Conservation (phyloP, 202 grass and related monocot species). For the Setaria viridis region DNA sequence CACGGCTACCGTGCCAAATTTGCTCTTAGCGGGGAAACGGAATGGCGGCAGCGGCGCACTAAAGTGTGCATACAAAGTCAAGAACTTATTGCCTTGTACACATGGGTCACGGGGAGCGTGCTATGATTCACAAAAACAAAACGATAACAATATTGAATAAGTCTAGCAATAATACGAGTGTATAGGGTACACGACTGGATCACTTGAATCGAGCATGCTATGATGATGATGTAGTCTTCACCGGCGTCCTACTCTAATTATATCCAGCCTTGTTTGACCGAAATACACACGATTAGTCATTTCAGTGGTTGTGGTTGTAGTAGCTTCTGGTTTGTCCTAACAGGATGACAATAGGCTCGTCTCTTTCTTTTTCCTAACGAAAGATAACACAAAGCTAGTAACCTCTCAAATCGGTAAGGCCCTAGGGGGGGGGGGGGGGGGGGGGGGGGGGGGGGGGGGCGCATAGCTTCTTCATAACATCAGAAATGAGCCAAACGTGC, state of each 20-base stretch:
- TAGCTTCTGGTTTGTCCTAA: not conserved
- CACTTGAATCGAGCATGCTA: not conserved
- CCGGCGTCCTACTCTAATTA: not conserved
- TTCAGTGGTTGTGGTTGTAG: too few species aligned
- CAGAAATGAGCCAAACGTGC: not conserved
- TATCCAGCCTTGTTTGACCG: constrained; percentile 15
- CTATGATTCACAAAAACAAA: too few species aligned
- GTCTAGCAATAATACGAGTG: not conserved
- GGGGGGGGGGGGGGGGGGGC: too few species aligned
- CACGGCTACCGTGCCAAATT: not conserved
- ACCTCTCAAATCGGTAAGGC: not conserved
- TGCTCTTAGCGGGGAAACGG: not conserved
- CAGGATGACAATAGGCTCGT: not conserved
- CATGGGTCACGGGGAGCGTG: not conserved
- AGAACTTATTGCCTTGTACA: not conserved
- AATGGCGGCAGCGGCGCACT: constrained; percentile 18
- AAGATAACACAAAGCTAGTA: too few species aligned
- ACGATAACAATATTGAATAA: not conserved
- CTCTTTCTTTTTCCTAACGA: not conserved
- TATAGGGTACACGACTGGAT: not conserved
- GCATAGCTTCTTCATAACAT: not conserved
- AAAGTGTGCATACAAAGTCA: not conserved
- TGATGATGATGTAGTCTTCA: constrained; percentile 8
- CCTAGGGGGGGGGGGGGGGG: too few species aligned
- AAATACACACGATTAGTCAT: not conserved